Evolutionary conservation across 805 yeast species (phyloP).

Genomic region (Myxozyma neotropica): DNA sequence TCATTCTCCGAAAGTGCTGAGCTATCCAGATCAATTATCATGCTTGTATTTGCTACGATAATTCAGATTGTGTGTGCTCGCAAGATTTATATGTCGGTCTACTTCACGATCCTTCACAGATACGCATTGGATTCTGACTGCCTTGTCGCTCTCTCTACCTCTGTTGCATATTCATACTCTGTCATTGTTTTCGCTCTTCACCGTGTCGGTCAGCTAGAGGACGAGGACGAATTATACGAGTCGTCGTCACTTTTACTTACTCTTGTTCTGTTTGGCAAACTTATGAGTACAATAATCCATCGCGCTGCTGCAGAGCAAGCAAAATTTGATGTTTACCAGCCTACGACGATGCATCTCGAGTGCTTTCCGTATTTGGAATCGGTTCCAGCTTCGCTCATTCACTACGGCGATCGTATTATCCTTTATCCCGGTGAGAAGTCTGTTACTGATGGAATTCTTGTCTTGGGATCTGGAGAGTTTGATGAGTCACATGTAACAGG

Average conservation of each 20-base stretch:
- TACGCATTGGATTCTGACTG: constrained; percentile 19
- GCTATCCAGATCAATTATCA: neutral
- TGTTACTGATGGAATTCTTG: constrained; percentile 61
- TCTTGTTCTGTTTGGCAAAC: constrained; percentile 20
- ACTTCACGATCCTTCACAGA: neutral
- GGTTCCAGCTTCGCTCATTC: constrained; percentile 13
- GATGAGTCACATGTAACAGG: constrained; percentile 93
- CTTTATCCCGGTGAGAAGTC: constrained; percentile 7
- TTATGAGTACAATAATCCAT: constrained; percentile 4
- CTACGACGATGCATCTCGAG: constrained; percentile 9
- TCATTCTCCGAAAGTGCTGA: neutral
- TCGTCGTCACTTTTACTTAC: constrained; percentile 18
- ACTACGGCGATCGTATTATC: constrained; percentile 15
- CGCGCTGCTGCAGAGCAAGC: constrained; percentile 13
- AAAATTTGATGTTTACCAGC: constrained; percentile 12
- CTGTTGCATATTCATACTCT: constrained; percentile 21
- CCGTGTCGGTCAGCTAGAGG: neutral
- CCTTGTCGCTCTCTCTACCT: constrained; percentile 21
- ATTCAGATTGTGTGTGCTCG: constrained; percentile 18
- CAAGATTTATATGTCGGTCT: constrained; percentile 12
- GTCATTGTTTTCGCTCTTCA: constrained; percentile 13
- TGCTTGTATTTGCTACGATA: constrained; percentile 17
- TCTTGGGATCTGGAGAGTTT: constrained; percentile 73
- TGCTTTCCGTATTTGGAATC: neutral
- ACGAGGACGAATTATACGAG: constrained; percentile 18